phyloP scores from a whole-genome alignment of 2,329 filamentous ascomycete genomes.

The Eurotiales sp. region DNA sequence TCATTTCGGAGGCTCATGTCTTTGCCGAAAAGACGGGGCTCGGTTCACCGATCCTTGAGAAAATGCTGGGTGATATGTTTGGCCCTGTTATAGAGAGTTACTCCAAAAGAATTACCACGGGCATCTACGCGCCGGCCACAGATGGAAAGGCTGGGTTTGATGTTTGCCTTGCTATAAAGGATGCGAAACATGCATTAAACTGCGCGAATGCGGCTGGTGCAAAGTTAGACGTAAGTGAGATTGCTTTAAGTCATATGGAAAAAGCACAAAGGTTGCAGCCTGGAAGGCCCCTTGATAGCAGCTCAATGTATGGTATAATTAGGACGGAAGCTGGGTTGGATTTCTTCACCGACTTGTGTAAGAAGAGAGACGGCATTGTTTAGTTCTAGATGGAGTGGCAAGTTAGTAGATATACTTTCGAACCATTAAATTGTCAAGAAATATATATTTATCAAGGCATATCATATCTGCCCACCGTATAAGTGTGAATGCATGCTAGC shows the following conservation, averaged over 20 bases:
- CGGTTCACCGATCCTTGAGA: not conserved
- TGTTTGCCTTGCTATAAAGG: not conserved
- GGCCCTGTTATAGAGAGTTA: not conserved
- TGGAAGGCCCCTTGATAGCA: not conserved
- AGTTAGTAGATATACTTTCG: no score
- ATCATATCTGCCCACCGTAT: no score
- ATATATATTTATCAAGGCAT: no score
- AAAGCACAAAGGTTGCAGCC: not conserved
- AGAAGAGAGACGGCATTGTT: not conserved
- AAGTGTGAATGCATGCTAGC: no score
- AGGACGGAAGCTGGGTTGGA: not conserved
- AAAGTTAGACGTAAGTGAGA: not conserved
- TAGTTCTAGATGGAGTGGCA: no score
- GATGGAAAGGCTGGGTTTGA: not conserved
- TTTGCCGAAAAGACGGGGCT: not conserved
- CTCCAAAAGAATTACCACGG: not conserved
- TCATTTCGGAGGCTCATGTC: not conserved
- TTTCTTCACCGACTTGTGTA: not conserved
- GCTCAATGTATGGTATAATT: not conserved
- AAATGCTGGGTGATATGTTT: not conserved
- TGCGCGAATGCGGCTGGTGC: not conserved
- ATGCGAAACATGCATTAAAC: not conserved
- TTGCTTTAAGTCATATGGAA: not conserved
- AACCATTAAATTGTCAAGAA: no score
- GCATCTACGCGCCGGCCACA: not conserved